Evolutionary conservation across 2,329 filamentous ascomycete genomes (phyloP).

Genomic region (Colletotrichum endophyticum): DNA sequence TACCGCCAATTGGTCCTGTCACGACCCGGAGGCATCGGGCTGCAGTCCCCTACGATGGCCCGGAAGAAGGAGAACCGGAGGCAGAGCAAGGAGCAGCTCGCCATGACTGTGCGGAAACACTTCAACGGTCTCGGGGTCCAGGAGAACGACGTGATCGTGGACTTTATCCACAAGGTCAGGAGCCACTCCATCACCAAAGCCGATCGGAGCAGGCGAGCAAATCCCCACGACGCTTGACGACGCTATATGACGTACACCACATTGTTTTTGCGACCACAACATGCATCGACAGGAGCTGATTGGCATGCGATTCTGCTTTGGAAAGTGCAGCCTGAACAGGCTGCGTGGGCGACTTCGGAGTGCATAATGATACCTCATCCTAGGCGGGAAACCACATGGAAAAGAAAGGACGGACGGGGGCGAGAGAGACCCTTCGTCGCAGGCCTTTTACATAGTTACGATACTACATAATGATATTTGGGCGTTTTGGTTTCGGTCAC

Average conservation of each 20-base stretch:
- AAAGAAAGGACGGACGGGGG: not conserved
- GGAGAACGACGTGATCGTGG: constrained; percentile 84
- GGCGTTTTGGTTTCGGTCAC: not conserved
- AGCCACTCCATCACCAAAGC: constrained; percentile 20
- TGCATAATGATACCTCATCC: constrained; percentile 22
- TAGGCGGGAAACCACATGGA: not conserved
- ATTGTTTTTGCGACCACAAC: not conserved
- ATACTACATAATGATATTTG: constrained; percentile 7
- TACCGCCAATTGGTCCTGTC: constrained; percentile 68
- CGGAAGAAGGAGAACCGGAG: constrained; percentile 66
- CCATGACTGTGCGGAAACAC: constrained; percentile 76
- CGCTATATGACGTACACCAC: not conserved
- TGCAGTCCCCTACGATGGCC: constrained; percentile 78
- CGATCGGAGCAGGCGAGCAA: constrained; percentile 10
- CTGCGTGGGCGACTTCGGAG: constrained; percentile 16
- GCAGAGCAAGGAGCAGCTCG: constrained; percentile 75
- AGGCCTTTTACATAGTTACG: constrained; percentile 6
- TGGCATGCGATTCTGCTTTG: not conserved
- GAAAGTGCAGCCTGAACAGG: not conserved
- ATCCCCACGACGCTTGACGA: constrained; percentile 13
- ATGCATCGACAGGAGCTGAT: not conserved
- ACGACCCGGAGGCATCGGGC: constrained; percentile 67
- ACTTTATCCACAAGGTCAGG: constrained; percentile 73
- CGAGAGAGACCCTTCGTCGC: not conserved
- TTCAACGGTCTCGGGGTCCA: constrained; percentile 81